Evolutionary conservation across 2,329 filamentous ascomycete genomes (phyloP).

Genomic region (Didymella exigua): DNA sequence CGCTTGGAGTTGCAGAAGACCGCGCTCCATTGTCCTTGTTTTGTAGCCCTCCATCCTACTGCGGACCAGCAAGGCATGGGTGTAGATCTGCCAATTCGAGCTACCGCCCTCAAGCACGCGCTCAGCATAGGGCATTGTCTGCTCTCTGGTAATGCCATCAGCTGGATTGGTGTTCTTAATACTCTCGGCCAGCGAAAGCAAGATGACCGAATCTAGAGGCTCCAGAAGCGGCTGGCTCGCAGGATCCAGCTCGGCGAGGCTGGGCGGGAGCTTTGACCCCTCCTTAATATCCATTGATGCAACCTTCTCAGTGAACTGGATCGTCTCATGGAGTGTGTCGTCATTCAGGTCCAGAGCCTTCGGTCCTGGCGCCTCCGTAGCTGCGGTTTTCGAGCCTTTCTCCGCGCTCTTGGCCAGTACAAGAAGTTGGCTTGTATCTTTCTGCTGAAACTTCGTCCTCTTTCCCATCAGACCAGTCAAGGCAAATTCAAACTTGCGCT

Average conservation of each 20-base stretch:
- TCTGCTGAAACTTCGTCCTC: constrained; percentile 79
- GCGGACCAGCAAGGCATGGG: constrained; percentile 86
- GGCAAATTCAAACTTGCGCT: constrained; percentile 77
- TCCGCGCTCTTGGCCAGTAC: constrained; percentile 79
- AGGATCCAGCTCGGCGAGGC: constrained; percentile 70
- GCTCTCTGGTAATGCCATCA: constrained; percentile 87
- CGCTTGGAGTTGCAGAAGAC: constrained; percentile 89
- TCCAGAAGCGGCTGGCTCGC: constrained; percentile 81
- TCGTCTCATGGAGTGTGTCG: constrained; percentile 87
- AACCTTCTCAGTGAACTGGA: constrained; percentile 72
- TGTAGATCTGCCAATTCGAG: constrained; percentile 98
- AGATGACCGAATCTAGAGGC: constrained; percentile 85
- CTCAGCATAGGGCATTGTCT: constrained; percentile 88
- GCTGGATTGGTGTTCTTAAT: constrained; percentile 86
- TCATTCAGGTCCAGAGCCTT: constrained; percentile 82
- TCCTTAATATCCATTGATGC: constrained; percentile 52
- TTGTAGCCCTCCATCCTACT: constrained; percentile 88
- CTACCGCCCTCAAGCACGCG: constrained; percentile 86
- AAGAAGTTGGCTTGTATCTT: constrained; percentile 83
- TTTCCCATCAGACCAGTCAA: constrained; percentile 88
- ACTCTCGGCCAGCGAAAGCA: constrained; percentile 79
- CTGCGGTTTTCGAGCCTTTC: constrained; percentile 19
- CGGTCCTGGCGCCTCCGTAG: constrained; percentile 55
- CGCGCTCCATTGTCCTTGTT: constrained; percentile 85
- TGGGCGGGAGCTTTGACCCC: constrained; percentile 61